These are phyloP conservation scores for Cornus kousa DNA, from an alignment of 148 eudicot species.

Conservation along the genomic window DNA sequence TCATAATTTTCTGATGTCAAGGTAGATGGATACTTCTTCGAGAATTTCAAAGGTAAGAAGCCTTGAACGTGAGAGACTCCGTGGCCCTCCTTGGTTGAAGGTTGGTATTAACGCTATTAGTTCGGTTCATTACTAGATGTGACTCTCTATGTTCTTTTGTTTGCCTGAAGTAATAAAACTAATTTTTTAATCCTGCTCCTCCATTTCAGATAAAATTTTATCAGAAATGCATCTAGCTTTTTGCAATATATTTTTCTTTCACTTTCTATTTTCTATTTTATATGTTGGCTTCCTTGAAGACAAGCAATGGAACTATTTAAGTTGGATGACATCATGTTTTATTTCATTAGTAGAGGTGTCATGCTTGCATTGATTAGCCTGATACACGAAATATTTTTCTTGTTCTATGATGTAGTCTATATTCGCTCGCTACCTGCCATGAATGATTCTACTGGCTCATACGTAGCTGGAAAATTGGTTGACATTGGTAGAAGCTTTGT, in stretches of 20 bases:
- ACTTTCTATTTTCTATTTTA: neutral
- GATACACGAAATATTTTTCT: neutral
- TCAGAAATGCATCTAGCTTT: neutral
- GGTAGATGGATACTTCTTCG: slow-evolving; percentile 98
- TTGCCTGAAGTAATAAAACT: slow-evolving; percentile 8
- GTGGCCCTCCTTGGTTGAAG: slow-evolving; percentile 97
- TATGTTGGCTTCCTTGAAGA: neutral
- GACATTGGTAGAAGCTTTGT: neutral
- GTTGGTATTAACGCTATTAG: slow-evolving; percentile 28
- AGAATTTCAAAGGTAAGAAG: slow-evolving; percentile 95
- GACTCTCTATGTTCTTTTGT: neutral
- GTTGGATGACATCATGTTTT: neutral
- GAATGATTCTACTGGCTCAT: neutral
- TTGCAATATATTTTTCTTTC: neutral
- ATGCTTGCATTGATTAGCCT: slow-evolving; percentile 1
- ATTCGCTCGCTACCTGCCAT: neutral
- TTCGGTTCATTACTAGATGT: neutral
- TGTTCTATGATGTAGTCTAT: neutral
- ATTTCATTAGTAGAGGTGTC: neutral
- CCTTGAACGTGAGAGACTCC: slow-evolving; percentile 91
- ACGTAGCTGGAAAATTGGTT: neutral
- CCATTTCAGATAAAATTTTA: neutral
- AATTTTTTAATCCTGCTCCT: slow-evolving; percentile 1
- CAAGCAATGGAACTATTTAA: neutral
- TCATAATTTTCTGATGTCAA: slow-evolving; percentile 41